These are phyloP conservation scores for Rhizoctonia solani DNA, from an alignment of 1,284 basidiomycete species.

Conservation along the genomic window DNA sequence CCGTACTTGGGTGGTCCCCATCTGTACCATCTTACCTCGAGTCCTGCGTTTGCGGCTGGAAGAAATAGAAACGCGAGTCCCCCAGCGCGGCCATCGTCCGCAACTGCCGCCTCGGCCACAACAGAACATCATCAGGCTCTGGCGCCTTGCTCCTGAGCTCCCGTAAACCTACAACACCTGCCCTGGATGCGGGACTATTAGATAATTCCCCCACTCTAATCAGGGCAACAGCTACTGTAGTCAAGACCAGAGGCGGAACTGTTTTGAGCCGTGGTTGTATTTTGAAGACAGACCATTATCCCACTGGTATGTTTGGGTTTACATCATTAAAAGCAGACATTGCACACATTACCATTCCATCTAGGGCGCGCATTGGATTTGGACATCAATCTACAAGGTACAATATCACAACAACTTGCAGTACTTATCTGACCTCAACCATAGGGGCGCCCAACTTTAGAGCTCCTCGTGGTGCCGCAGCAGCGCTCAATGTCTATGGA, in stretches of 20 bases:
- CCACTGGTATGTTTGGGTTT: constrained; percentile 60
- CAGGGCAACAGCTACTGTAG: constrained; percentile 52
- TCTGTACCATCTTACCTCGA: constrained; percentile 26
- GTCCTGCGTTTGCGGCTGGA: constrained; percentile 11
- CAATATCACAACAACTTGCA: background rate
- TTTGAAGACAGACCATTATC: constrained; percentile 92
- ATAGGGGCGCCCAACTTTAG: constrained; percentile 94
- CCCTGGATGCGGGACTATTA: constrained; percentile 1
- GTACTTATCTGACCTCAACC: constrained; percentile 30
- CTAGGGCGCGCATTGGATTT: constrained; percentile 84
- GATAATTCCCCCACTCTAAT: constrained; percentile 32
- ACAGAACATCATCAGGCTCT: constrained; percentile 16
- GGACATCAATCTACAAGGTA: constrained; percentile 78
- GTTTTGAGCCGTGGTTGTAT: constrained; percentile 91
- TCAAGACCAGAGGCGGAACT: constrained; percentile 86
- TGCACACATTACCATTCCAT: background rate
- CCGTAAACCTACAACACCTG: background rate
- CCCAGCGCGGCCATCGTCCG: constrained; percentile 24
- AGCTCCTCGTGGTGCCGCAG: constrained; percentile 69
- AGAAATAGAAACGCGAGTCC: constrained; percentile 29
- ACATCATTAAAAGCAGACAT: background rate
- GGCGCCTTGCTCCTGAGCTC: constrained; percentile 24
- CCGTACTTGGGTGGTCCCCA: constrained; percentile 19
- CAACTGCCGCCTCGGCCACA: background rate
- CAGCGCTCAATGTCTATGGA: constrained; percentile 79